A percentile compares a stretch with the other conserved stretches of the same genome.
These are phyloP conservation scores for Eurotiales sp. DNA, from an alignment of 2,329 filamentous ascomycete genomes.

Conservation along the genomic window DNA sequence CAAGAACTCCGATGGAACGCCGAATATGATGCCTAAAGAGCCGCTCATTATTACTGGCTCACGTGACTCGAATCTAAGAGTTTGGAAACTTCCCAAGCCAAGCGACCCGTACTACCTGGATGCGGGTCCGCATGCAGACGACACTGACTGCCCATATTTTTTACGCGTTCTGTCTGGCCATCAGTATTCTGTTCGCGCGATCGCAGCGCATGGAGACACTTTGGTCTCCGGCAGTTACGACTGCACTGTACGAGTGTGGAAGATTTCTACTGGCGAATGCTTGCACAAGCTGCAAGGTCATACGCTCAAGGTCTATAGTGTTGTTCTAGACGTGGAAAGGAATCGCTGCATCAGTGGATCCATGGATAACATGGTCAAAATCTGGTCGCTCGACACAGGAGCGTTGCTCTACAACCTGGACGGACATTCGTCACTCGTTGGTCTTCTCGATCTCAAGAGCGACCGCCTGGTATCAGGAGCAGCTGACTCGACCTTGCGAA, in stretches of 20 bases:
- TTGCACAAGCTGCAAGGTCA: constrained; percentile 83
- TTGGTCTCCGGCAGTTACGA: constrained; percentile 98
- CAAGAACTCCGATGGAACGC: constrained; percentile 64
- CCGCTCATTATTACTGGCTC: constrained; percentile 97
- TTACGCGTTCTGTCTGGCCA: constrained; percentile 83
- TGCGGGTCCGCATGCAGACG: constrained; percentile 68
- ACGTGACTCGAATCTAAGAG: constrained; percentile 85
- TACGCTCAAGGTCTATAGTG: constrained; percentile 91
- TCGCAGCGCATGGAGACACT: constrained; percentile 90
- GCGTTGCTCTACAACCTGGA: constrained; percentile 83
- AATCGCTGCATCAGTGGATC: constrained; percentile 96
- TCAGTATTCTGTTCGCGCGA: constrained; percentile 89
- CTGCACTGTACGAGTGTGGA: constrained; percentile 92
- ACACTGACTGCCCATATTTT: constrained; percentile 88
- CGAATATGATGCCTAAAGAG: constrained; percentile 87
- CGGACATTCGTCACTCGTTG: constrained; percentile 87
- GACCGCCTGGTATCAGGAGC: constrained; percentile 91
- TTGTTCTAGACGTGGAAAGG: constrained; percentile 85
- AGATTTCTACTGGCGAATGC: constrained; percentile 89
- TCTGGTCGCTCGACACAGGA: constrained; percentile 90
- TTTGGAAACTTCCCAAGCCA: constrained; percentile 87
- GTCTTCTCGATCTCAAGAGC: constrained; percentile 81
- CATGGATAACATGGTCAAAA: constrained; percentile 97
- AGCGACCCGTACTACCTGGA: constrained; percentile 72
- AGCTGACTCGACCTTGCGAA: constrained; percentile 88